Conservation (phyloP, 2,329 filamentous ascomycete genomes). For the Aureobasidium sp. region DNA sequence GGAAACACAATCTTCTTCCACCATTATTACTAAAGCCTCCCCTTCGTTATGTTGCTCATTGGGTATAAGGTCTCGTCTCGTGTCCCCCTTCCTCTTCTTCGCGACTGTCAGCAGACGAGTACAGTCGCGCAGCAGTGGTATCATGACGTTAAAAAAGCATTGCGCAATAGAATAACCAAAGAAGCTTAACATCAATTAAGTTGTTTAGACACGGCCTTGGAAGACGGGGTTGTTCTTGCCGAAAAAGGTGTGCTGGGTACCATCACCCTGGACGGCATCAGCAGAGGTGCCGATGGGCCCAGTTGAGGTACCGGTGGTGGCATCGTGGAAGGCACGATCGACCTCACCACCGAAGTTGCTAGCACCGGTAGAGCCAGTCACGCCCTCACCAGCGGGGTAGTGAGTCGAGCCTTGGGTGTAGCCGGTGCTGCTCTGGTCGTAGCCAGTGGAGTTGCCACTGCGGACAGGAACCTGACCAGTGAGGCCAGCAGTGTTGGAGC, state of each 20-base stretch:
- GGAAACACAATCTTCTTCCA: background rate
- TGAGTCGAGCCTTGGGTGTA: slow-evolving; percentile 30
- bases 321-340: slow-evolving; percentile 13
- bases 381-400: slow-evolving; percentile 3
- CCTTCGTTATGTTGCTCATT: background rate
- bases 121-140: slow-evolving; percentile 23
- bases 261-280: background rate
- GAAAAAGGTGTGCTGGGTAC: slow-evolving; percentile 31
- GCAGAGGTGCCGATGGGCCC: slow-evolving; percentile 15
- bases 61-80: slow-evolving; percentile 13
- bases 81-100: slow-evolving; percentile 5
- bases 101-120: background rate
- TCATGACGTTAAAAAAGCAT: slow-evolving; percentile 20
- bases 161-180: slow-evolving; percentile 1
- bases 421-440: slow-evolving; percentile 18
- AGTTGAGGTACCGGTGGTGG: background rate
- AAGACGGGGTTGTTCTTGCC: slow-evolving; percentile 39
- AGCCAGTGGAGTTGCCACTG: slow-evolving; percentile 17
- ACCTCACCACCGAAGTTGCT: slow-evolving; percentile 15
- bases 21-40: background rate
- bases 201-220: slow-evolving; percentile 31
- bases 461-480: slow-evolving; percentile 20
- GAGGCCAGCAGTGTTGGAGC: slow-evolving; percentile 14
- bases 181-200: background rate
- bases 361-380: background rate